Evolutionary conservation across 257 asterid genomes (phyloP).

Genomic region (Nyctanthes arbortristis): DNA sequence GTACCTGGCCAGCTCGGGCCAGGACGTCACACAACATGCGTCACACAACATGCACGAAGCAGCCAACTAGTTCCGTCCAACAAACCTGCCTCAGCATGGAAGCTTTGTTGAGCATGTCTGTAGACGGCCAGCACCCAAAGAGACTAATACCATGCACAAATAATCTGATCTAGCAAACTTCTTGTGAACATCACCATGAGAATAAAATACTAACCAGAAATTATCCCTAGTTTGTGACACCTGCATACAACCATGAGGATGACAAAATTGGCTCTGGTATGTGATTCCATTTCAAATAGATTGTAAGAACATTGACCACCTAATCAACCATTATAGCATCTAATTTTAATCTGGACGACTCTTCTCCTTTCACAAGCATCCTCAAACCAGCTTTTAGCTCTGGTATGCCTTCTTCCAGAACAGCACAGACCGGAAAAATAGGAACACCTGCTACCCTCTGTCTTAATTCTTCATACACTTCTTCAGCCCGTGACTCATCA

Average conservation of each 20-base stretch:
- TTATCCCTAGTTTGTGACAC: background rate
- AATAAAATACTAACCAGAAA: background rate
- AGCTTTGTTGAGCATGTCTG: background rate
- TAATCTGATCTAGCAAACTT: background rate
- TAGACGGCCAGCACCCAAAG: background rate
- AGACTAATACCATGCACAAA: background rate
- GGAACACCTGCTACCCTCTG: constrained; percentile 59
- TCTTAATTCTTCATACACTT: constrained; percentile 63
- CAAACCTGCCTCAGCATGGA: background rate
- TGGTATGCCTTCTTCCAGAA: constrained; percentile 73
- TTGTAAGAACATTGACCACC: constrained; percentile 13
- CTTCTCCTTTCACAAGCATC: constrained; percentile 65
- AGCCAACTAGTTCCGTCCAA: too few species aligned
- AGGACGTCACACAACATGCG: background rate
- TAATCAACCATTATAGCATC: constrained; percentile 48
- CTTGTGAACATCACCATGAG: background rate
- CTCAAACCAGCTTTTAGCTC: constrained; percentile 72
- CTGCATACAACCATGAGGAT: background rate
- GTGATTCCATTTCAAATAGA: too few species aligned
- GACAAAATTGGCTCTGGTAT: background rate
- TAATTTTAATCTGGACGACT: constrained; percentile 35
- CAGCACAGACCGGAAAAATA: constrained; percentile 87
- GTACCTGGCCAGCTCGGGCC: too few species aligned
- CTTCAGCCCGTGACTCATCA: constrained; percentile 78
- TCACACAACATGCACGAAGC: background rate